A percentile compares a stretch with the other conserved stretches of the same genome.
These are phyloP conservation scores for Rhodomyrtus psidioides DNA, from an alignment of 441 rosid genomes.

Conservation along the genomic window DNA sequence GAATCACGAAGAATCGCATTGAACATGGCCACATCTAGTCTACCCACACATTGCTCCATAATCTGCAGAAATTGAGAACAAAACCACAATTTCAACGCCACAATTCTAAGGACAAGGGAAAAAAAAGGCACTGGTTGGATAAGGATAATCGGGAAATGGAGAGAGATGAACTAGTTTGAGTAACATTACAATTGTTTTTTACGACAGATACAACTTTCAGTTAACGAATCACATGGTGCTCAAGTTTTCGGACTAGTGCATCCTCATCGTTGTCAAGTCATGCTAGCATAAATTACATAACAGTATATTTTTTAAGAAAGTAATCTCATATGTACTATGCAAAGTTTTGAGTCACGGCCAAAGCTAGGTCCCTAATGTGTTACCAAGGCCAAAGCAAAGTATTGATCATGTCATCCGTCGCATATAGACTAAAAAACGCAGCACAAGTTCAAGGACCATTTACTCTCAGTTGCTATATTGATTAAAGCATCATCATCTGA, in stretches of 20 bases:
- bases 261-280: not conserved
- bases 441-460: not conserved
- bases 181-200: not conserved
- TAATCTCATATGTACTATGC: not conserved
- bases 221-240: not conserved
- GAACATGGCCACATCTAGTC: slow-evolving; percentile 1
- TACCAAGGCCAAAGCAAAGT: not conserved
- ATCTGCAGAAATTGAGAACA: not conserved
- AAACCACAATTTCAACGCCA: not conserved
- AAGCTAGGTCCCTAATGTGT: not conserved
- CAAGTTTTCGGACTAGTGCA: not conserved
- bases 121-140: not conserved
- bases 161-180: not conserved
- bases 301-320: not conserved
- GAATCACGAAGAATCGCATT: not conserved
- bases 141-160: not conserved
- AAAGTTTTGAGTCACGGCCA: not conserved
- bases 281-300: not conserved
- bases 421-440: not conserved
- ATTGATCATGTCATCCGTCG: not conserved
- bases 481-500: not conserved
- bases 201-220: not conserved
- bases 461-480: not conserved
- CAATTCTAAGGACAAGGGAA: not conserved
- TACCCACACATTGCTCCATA: not conserved